Evolutionary conservation across 2,329 filamentous ascomycete species (phyloP).

Genomic region (Penicillium decumbens): DNA sequence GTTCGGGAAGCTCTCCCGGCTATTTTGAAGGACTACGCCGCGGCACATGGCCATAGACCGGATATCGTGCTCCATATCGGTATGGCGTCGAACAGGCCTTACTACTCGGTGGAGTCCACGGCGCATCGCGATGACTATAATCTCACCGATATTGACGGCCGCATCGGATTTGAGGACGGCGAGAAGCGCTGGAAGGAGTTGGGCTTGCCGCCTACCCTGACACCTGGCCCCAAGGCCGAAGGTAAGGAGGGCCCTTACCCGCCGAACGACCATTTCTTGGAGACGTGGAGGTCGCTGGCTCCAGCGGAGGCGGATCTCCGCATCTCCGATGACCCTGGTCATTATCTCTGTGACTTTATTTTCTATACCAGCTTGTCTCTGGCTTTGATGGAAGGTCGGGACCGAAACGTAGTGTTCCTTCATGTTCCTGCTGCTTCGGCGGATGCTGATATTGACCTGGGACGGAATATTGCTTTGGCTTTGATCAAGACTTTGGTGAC

Average conservation of each 20-base stretch:
- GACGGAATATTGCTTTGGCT: slow-evolving; percentile 39
- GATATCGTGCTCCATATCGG: slow-evolving; percentile 74
- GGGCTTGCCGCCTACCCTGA: slow-evolving; percentile 49
- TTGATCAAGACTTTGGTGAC: slow-evolving; percentile 42
- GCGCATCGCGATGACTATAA: slow-evolving; percentile 69
- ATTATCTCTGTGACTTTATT: slow-evolving; percentile 74
- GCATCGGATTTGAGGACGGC: slow-evolving; percentile 40
- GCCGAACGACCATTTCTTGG: slow-evolving; percentile 33
- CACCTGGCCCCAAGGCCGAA: slow-evolving; percentile 41
- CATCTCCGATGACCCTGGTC: slow-evolving; percentile 65
- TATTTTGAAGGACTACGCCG: slow-evolving; percentile 52
- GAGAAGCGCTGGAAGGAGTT: slow-evolving; percentile 53
- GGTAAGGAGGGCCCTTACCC: slow-evolving; percentile 23
- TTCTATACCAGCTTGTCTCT: slow-evolving; percentile 64
- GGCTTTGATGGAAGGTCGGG: slow-evolving; percentile 28
- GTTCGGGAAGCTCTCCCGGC: slow-evolving; percentile 61
- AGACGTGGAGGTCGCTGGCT: slow-evolving; percentile 32
- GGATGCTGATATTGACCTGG: slow-evolving; percentile 42
- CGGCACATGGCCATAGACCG: slow-evolving; percentile 41
- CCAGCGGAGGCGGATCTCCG: slow-evolving; percentile 42
- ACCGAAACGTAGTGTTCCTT: slow-evolving; percentile 59
- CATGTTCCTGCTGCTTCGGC: slow-evolving; percentile 64
- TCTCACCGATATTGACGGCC: slow-evolving; percentile 64
- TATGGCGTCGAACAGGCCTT: slow-evolving; percentile 62
- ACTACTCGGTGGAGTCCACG: slow-evolving; percentile 67